Conservation (phyloP, 2,329 filamentous ascomycete species). For the Annulohypoxylon truncatum region DNA sequence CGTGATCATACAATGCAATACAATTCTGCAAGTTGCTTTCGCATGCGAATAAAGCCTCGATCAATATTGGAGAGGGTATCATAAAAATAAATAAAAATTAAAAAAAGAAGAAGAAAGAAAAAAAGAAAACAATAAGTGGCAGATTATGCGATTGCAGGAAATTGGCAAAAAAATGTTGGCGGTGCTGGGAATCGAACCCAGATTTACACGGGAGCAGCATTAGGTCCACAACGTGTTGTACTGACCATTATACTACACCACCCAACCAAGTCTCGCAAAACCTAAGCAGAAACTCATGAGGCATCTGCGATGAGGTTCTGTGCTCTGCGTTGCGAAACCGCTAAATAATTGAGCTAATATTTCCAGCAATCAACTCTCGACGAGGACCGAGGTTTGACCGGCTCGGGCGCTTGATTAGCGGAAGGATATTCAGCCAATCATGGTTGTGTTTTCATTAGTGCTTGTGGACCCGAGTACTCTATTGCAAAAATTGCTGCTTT, state of each 20-base stretch:
- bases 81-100: no score
- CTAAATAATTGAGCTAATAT: background rate
- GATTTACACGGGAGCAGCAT: constrained; percentile 36
- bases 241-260: constrained; percentile 40
- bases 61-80: no score
- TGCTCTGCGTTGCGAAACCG: background rate
- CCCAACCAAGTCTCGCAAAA: background rate
- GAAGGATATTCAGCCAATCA: background rate
- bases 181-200: constrained; percentile 40
- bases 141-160: background rate
- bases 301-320: background rate
- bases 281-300: background rate
- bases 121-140: no score
- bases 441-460: background rate
- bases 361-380: background rate
- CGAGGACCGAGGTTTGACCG: background rate
- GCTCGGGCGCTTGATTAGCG: background rate
- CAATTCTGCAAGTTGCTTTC: background rate
- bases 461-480: background rate
- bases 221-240: constrained; percentile 38
- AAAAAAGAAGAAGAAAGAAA: no score
- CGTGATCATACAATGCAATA: no score
- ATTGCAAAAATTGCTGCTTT: constrained; percentile 7
- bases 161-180: constrained; percentile 19
- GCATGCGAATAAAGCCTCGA: background rate